phyloP scores from a whole-genome alignment of 106 monocot species.

The Allium cepa region DNA sequence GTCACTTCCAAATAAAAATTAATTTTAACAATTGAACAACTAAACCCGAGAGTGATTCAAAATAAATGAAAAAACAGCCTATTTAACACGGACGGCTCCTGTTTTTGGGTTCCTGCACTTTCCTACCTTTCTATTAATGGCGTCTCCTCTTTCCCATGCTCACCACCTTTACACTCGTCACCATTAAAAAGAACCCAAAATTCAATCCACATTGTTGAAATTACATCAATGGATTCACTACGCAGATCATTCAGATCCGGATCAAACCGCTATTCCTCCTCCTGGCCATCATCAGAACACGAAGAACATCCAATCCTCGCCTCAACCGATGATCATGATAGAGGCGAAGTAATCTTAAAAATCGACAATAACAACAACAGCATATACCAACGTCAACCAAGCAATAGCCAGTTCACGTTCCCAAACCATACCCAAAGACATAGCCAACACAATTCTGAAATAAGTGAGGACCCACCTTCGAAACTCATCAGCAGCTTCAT shows the following conservation, averaged over 20 bases:
- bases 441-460: neutral
- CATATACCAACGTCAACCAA: neutral
- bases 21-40: too few species aligned
- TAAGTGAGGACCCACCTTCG: conserved; percentile 37
- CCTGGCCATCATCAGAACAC: conserved; percentile 1
- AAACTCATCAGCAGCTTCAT: conserved; percentile 30
- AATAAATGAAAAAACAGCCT: too few species aligned
- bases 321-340: conserved; percentile 3
- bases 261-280: conserved; percentile 14
- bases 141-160: too few species aligned
- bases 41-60: too few species aligned
- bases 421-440: neutral
- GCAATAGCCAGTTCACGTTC: conserved; percentile 10
- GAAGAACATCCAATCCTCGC: conserved; percentile 42
- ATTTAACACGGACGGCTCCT: too few species aligned
- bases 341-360: conserved; percentile 24
- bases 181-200: too few species aligned
- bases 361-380: conserved; percentile 17
- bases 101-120: too few species aligned
- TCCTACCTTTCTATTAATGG: too few species aligned
- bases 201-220: conserved; percentile 6
- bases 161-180: too few species aligned
- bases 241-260: conserved; percentile 36
- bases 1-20: too few species aligned
- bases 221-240: conserved; percentile 28